Percentiles rank a stretch among this genome's conserved stretches.
Conservation (phyloP, 2,329 filamentous ascomycete species). For the Bipolaris zeicola region DNA sequence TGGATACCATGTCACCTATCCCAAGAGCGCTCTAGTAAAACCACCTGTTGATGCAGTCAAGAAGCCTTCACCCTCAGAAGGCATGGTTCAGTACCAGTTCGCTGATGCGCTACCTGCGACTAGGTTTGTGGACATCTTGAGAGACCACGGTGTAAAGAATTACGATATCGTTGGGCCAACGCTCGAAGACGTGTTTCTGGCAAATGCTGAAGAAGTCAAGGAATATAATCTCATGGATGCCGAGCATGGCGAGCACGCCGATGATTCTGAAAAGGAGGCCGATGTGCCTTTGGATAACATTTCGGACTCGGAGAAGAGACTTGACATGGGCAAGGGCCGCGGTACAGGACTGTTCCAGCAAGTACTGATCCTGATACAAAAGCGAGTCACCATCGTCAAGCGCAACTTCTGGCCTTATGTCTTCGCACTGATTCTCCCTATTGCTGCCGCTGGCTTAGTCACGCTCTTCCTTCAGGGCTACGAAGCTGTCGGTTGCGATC, state of each 20-base stretch:
- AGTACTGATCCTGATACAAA: conserved; percentile 74
- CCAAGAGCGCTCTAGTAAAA: conserved; percentile 50
- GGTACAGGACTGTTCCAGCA: conserved; percentile 73
- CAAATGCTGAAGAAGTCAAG: conserved; percentile 79
- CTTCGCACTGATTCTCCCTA: conserved; percentile 75
- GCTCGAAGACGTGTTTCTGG: conserved; percentile 90
- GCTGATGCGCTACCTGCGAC: conserved; percentile 73
- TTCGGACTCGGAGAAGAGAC: conserved; percentile 39
- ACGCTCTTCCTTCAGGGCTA: conserved; percentile 73
- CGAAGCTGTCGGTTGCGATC: conserved; percentile 55
- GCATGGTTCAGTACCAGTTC: conserved; percentile 75
- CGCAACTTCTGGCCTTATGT: conserved; percentile 78
- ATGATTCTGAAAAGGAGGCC: conserved; percentile 25
- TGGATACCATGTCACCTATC: conserved; percentile 73
- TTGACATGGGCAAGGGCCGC: conserved; percentile 67
- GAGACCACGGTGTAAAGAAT: conserved; percentile 69
- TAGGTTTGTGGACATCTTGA: conserved; percentile 70
- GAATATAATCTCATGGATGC: conserved; percentile 53
- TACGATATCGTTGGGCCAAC: conserved; percentile 89
- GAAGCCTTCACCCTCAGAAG: conserved; percentile 58
- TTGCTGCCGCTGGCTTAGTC: conserved; percentile 78
- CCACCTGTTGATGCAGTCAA: conserved; percentile 52
- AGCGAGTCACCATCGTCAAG: conserved; percentile 77
- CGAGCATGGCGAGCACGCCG: conserved; percentile 30
- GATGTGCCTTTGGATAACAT: conserved; percentile 36